phyloP scores from a whole-genome alignment of 495 filamentous ascomycete genomes.

The Jackrogersella minutella region DNA sequence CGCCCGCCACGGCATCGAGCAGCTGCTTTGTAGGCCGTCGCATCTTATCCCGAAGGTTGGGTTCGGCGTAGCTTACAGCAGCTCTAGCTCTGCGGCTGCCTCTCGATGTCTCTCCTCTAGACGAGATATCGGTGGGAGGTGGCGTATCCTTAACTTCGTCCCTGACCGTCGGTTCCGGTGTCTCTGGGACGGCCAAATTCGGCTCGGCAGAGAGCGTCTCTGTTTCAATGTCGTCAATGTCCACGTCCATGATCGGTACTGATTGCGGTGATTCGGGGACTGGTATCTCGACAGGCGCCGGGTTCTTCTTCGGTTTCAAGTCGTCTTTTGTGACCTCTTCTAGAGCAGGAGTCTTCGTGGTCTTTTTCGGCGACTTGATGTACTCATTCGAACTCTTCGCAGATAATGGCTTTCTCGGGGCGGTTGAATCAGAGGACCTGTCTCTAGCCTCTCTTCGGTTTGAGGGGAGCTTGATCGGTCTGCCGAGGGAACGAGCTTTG shows the following conservation, averaged over 20 bases:
- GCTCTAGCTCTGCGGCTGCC: constrained; percentile 70
- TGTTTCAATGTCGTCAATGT: constrained; percentile 40
- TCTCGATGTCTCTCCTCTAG: constrained; percentile 59
- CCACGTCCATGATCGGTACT: constrained; percentile 24
- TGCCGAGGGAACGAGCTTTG: constrained; percentile 27
- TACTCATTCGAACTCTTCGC: constrained; percentile 58
- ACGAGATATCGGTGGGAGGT: constrained; percentile 63
- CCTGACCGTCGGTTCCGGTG: constrained; percentile 44
- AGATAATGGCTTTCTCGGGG: constrained; percentile 51
- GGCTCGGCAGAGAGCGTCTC: constrained; percentile 44
- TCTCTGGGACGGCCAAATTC: constrained; percentile 44
- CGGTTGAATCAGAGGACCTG: constrained; percentile 21
- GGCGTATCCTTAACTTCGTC: constrained; percentile 59
- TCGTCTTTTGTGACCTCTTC: constrained; percentile 41
- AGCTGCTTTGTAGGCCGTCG: constrained; percentile 78
- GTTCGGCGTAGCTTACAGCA: constrained; percentile 83
- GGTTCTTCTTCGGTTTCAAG: constrained; percentile 22
- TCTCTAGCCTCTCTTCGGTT: constrained; percentile 41
- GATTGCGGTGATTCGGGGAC: constrained; percentile 21
- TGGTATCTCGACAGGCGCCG: constrained; percentile 39
- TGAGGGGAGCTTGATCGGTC: constrained; percentile 46
- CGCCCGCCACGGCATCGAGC: constrained; percentile 71
- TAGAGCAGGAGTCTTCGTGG: constrained; percentile 26
- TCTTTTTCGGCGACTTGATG: constrained; percentile 53
- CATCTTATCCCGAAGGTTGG: constrained; percentile 88